Conservation (phyloP, 768 basidiomycete species). For the Cyclocybe cylindracea region DNA sequence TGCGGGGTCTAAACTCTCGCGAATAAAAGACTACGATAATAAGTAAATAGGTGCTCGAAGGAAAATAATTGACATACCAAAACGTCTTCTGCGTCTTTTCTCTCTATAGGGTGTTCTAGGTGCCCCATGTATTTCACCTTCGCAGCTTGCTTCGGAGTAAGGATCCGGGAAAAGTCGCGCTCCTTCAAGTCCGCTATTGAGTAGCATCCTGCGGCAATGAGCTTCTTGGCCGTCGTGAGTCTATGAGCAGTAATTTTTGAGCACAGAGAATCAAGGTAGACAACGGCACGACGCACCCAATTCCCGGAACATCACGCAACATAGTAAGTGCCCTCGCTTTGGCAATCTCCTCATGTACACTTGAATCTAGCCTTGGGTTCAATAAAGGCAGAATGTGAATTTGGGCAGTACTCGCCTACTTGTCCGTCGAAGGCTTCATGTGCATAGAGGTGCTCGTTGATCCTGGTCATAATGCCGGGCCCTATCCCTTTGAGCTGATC, state of each 20-base stretch:
- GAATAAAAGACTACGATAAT: conserved; percentile 46
- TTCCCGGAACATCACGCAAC: conserved; percentile 40
- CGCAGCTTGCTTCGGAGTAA: conserved; percentile 38
- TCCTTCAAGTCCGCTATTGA: conserved; percentile 41
- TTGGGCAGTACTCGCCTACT: conserved; percentile 19
- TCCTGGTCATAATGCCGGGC: conserved; percentile 44
- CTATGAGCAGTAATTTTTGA: conserved; percentile 18
- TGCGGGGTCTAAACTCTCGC: conserved; percentile 43
- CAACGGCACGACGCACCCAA: conserved; percentile 42
- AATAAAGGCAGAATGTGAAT: conserved; percentile 2
- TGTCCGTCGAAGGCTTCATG: conserved; percentile 19
- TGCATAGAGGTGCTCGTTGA: conserved; percentile 39
- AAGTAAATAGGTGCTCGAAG: neutral
- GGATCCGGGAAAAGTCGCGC: conserved; percentile 35
- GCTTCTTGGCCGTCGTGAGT: conserved; percentile 37
- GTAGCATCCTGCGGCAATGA: conserved; percentile 52
- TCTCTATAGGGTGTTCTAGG: conserved; percentile 33
- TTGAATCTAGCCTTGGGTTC: conserved; percentile 10
- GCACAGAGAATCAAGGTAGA: neutral
- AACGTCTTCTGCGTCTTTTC: conserved; percentile 44
- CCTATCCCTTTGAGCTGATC: conserved; percentile 36
- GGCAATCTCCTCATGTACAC: conserved; percentile 22
- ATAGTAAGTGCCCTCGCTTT: conserved; percentile 27
- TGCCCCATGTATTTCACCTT: conserved; percentile 42
- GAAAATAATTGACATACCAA: conserved; percentile 34